Evolutionary conservation across 306 rosid genomes (phyloP).

Genomic region (Cucurbita pepo): DNA sequence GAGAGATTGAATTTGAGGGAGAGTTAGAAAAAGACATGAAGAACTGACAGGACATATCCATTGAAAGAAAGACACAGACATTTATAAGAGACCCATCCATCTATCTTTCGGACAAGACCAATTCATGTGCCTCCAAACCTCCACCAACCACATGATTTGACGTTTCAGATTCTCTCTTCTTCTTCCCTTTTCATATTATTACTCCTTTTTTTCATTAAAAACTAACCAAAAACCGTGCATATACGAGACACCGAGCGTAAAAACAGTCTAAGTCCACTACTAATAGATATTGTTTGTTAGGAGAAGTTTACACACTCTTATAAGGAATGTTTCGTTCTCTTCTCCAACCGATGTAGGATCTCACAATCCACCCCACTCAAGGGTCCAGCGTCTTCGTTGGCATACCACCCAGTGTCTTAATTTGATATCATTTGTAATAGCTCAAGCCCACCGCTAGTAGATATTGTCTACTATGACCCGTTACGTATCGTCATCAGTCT

Average conservation of each 20-base stretch:
- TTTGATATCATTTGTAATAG: too few species aligned
- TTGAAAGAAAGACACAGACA: not conserved
- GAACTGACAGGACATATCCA: not conserved
- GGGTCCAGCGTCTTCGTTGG: too few species aligned
- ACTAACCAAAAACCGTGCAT: not conserved
- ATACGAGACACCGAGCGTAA: too few species aligned
- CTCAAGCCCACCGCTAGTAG: too few species aligned
- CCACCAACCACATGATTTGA: constrained; percentile 48
- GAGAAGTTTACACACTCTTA: too few species aligned
- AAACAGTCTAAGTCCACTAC: too few species aligned
- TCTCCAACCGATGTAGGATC: too few species aligned
- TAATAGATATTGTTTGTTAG: too few species aligned
- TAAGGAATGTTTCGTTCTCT: too few species aligned
- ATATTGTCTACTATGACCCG: too few species aligned
- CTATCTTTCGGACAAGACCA: constrained; percentile 36
- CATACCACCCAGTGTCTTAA: fast-evolving
- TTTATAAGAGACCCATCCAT: constrained; percentile 8
- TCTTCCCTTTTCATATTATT: not conserved
- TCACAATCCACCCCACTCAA: too few species aligned
- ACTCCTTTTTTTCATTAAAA: not conserved
- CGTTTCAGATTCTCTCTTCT: constrained; percentile 79
- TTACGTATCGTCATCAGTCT: too few species aligned
- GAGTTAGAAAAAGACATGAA: not conserved
- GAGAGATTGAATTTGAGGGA: not conserved
- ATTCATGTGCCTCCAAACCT: constrained; percentile 27